These are phyloP conservation scores for Colletotrichum filicis DNA, from an alignment of 2,329 filamentous ascomycete genomes.

Conservation along the genomic window DNA sequence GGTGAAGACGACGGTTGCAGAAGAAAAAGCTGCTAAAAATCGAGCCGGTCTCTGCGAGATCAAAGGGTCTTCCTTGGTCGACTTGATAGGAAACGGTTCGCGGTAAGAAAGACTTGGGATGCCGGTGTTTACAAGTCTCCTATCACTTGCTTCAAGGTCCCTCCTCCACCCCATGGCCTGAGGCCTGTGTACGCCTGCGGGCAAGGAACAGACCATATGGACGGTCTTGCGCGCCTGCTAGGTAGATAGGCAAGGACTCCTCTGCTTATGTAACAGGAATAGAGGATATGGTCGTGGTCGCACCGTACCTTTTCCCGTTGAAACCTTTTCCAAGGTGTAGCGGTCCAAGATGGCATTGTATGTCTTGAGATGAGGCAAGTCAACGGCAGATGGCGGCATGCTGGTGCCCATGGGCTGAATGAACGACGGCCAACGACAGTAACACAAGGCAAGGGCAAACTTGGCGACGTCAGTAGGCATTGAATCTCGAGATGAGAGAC, in stretches of 20 bases:
- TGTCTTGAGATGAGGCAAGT: constrained; percentile 21
- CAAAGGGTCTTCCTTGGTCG: not conserved
- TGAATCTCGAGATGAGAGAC: not conserved
- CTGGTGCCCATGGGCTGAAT: constrained; percentile 23
- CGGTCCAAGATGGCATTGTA: not conserved
- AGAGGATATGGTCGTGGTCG: not conserved
- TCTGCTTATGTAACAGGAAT: not conserved
- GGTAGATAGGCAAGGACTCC: not conserved
- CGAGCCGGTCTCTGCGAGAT: not conserved
- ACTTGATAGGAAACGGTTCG: not conserved
- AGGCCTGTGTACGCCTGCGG: not conserved
- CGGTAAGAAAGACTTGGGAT: not conserved
- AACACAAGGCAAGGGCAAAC: constrained; percentile 19
- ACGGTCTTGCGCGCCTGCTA: not conserved
- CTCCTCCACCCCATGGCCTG: not conserved
- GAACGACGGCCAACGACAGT: constrained; percentile 1
- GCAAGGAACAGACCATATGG: constrained; percentile 1
- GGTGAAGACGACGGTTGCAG: not conserved
- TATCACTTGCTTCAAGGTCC: not conserved
- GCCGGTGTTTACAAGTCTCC: not conserved
- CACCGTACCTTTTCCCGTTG: not conserved
- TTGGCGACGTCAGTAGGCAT: not conserved
- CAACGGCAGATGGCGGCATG: not conserved
- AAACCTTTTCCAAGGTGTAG: not conserved
- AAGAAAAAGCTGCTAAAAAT: not conserved